phyloP scores from a whole-genome alignment of 805 yeast genomes.

The Lachancea dasiensis region DNA sequence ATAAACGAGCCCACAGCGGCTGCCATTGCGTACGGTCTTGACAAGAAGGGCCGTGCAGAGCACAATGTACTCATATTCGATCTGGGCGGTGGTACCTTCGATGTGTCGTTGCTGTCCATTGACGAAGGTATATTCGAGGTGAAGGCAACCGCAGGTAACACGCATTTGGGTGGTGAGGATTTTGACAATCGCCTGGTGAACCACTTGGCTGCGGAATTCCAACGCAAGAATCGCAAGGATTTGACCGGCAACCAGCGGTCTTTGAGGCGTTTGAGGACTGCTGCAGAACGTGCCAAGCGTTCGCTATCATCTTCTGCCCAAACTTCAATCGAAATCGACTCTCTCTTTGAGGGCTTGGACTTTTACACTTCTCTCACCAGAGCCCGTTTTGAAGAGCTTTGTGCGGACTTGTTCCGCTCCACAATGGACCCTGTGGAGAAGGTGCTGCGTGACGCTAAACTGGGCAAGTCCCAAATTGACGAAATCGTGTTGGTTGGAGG shows the following conservation, averaged over 20 bases:
- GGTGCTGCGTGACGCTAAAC: conserved; percentile 84
- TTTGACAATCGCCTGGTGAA: conserved; percentile 91
- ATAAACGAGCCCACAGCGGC: conserved; percentile 98
- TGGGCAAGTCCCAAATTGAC: conserved; percentile 83
- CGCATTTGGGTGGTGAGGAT: conserved; percentile 97
- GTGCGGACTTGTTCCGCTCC: conserved; percentile 90
- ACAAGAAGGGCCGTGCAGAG: conserved; percentile 68
- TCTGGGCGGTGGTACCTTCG: conserved; percentile 97
- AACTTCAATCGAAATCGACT: conserved; percentile 92
- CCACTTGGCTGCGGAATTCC: conserved; percentile 87
- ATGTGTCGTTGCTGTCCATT: conserved; percentile 85
- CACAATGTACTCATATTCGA: conserved; percentile 88
- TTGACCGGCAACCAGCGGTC: conserved; percentile 88
- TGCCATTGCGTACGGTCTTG: conserved; percentile 94
- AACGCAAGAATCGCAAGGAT: conserved; percentile 94
- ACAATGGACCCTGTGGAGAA: conserved; percentile 94
- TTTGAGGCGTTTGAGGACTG: conserved; percentile 93
- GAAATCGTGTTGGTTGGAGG: conserved; percentile 97
- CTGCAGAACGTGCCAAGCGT: conserved; percentile 98
- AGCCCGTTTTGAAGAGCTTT: conserved; percentile 95
- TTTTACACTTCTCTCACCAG: conserved; percentile 94
- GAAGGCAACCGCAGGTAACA: conserved; percentile 69
- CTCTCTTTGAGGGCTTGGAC: conserved; percentile 90
- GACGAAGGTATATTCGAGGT: conserved; percentile 97
- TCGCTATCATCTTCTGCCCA: conserved; percentile 94